Evolutionary conservation across 192 early-diverging fungal genomes (phyloP).

Genomic region (Coemansia guatemalensis): DNA sequence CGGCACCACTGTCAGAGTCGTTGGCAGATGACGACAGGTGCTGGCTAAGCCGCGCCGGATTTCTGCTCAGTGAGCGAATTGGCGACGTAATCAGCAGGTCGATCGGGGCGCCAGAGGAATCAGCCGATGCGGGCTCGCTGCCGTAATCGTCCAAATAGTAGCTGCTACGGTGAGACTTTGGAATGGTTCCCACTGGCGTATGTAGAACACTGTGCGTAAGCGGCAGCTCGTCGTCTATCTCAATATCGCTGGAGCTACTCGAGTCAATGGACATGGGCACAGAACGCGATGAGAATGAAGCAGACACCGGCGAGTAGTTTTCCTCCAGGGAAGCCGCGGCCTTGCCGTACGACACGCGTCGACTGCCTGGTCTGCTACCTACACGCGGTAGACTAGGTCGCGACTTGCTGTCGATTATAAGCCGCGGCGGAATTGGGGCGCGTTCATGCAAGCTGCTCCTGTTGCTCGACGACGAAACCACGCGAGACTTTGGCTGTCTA

Average conservation of each 20-base stretch:
- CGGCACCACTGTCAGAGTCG: conserved; percentile 26
- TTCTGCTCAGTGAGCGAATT: conserved; percentile 22
- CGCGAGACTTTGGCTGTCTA: not conserved
- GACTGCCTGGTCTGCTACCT: conserved; percentile 1
- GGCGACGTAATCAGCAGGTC: conserved; percentile 43
- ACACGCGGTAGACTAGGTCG: not conserved
- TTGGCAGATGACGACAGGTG: conserved; percentile 13
- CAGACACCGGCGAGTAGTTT: not conserved
- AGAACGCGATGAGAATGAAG: conserved; percentile 9
- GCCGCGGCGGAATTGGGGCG: conserved; percentile 35
- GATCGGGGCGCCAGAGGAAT: conserved; percentile 22
- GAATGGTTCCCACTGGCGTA: conserved; percentile 11
- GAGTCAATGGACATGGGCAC: conserved; percentile 27
- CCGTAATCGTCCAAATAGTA: conserved; percentile 9
- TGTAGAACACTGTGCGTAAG: conserved; percentile 6
- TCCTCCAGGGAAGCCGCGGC: not conserved
- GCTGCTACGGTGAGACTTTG: conserved; percentile 20
- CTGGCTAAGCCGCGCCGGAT: conserved; percentile 10
- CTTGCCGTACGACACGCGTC: not conserved
- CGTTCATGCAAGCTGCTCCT: conserved; percentile 9
- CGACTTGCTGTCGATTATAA: conserved; percentile 17
- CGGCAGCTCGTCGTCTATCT: conserved; percentile 19
- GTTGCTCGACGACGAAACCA: conserved; percentile 9
- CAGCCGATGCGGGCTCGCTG: conserved; percentile 9
- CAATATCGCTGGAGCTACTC: conserved; percentile 22